A percentile compares a stretch with the other conserved stretches of the same genome.
Evolutionary conservation across 163 green algal species (phyloP).

Genomic region (Chlorella variabilis): DNA sequence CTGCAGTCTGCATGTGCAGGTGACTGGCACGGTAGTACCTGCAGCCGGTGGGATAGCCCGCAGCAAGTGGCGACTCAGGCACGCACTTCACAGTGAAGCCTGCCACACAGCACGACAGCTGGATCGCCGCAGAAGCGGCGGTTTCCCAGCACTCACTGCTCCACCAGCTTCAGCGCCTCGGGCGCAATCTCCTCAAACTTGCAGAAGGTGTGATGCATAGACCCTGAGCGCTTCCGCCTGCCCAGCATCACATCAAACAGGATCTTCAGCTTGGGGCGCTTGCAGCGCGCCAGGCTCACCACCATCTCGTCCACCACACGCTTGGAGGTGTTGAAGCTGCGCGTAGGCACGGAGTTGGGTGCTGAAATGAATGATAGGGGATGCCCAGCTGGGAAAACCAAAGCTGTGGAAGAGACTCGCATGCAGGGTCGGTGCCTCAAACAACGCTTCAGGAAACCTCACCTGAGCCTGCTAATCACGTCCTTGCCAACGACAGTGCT

Average conservation of each 20-base stretch:
- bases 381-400: too few species aligned
- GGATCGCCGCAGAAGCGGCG: too few species aligned
- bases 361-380: constrained; percentile 4
- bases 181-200: constrained; percentile 35
- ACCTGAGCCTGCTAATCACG: constrained; percentile 51
- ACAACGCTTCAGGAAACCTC: neutral
- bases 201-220: constrained; percentile 42
- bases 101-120: too few species aligned
- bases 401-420: neutral
- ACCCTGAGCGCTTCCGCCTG: constrained; percentile 17
- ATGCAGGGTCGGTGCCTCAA: neutral
- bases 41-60: neutral
- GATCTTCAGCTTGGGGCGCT: constrained; percentile 45
- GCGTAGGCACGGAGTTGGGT: neutral
- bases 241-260: constrained; percentile 35
- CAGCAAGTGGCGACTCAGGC: neutral
- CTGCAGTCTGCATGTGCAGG: constrained; percentile 21
- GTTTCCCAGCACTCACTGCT: constrained; percentile 10
- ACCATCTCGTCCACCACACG: constrained; percentile 69
- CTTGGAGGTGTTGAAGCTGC: constrained; percentile 52
- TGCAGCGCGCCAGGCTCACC: constrained; percentile 55
- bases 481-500: constrained; percentile 65
- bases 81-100: too few species aligned
- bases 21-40: constrained; percentile 37
- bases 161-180: constrained; percentile 38